Evolutionary conservation across 441 rosid genomes (phyloP), one percentile per base, ranked within the genome.

Genomic region (Dalechampia spathulata): DNA sequence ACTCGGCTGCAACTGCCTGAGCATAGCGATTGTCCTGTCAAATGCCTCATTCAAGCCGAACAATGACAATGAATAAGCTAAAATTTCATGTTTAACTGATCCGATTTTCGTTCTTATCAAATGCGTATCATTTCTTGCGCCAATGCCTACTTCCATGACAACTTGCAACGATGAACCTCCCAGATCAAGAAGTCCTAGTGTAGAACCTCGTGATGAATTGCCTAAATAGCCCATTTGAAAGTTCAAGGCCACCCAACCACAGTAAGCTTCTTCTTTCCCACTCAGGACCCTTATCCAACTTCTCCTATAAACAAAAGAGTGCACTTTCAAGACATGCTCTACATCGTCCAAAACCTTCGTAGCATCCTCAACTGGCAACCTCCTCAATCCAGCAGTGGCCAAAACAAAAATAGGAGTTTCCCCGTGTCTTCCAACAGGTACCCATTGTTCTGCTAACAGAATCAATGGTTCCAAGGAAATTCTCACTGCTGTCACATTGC

Each of bases 121-220:
- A 38, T 75, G 60, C 5, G 52, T 57, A 25, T 69, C 57, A 52
- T 59, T 61, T 38, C 62, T 64, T 10, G 32, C 23, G 13, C 58
- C 51, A 32, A 53, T 73, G 52, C 69, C 57, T 19, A 55, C 76
- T 71, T 79, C 82, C 50, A 65, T 52, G 20, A 67, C 83, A 25
- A 75, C 69, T 74, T 79, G 87, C 78, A 81, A 72, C 0, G 87
- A 83, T 9, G 87, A 83, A 64, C 83, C 85, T 63, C 87, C 87
- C 54, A 83, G 52, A 70, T 83, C 87, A 14, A 83, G 78, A 61
- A 83, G 85, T 44, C 85, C 90, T 38, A 70, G 41, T 12, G 78
- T 67, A 22, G 76, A 56, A 11, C 57, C 65, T 17, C 42, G 51
- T 1, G 61, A 71, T 21, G 78, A 67, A 72, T 75, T 73, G 15